A percentile compares a stretch with the other conserved stretches of the same genome.
Conservation (phyloP, 2,329 filamentous ascomycete genomes). For the Magnaporthiopsis rhizophila region DNA sequence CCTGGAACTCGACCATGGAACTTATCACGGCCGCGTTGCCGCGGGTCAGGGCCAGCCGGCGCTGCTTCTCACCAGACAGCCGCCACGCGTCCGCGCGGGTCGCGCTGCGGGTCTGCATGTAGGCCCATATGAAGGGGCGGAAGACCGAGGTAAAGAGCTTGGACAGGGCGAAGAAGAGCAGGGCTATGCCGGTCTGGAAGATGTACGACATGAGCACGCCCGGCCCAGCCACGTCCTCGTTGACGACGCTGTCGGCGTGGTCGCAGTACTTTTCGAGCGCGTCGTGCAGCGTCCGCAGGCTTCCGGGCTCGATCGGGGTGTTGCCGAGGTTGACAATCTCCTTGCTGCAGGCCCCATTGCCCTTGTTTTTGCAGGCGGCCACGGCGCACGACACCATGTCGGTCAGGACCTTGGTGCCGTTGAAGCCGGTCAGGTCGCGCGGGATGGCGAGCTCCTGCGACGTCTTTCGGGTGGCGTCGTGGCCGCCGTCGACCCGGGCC, state of each 20-base stretch:
- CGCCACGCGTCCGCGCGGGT: neutral
- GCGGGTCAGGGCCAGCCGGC: slow-evolving; percentile 10
- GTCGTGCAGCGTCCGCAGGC: neutral
- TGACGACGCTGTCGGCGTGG: slow-evolving; percentile 7
- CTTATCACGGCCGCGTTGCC: slow-evolving; percentile 12
- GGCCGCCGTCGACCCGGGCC: neutral
- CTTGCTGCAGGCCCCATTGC: slow-evolving; percentile 4
- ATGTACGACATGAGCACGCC: slow-evolving; percentile 14
- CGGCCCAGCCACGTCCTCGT: slow-evolving; percentile 12
- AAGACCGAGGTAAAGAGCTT: slow-evolving; percentile 9
- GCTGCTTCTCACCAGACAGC: slow-evolving; percentile 7
- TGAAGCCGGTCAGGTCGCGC: slow-evolving; percentile 4
- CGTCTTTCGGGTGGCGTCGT: neutral
- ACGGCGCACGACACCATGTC: slow-evolving; percentile 7
- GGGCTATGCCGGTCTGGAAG: slow-evolving; percentile 11
- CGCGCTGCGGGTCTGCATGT: neutral
- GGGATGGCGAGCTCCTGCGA: neutral
- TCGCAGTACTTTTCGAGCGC: slow-evolving; percentile 10
- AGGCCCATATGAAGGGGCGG: slow-evolving; percentile 3
- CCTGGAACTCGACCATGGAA: slow-evolving; percentile 18
- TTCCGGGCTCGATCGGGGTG: neutral
- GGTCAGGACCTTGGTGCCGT: slow-evolving; percentile 4
- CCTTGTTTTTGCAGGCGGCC: slow-evolving; percentile 2
- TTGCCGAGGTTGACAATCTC: neutral
- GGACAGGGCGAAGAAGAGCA: slow-evolving; percentile 10